Evolutionary conservation across 2,329 filamentous ascomycete genomes (phyloP), one percentile per base, ranked within the genome.

Genomic region (Colletotrichum liaoningense): DNA sequence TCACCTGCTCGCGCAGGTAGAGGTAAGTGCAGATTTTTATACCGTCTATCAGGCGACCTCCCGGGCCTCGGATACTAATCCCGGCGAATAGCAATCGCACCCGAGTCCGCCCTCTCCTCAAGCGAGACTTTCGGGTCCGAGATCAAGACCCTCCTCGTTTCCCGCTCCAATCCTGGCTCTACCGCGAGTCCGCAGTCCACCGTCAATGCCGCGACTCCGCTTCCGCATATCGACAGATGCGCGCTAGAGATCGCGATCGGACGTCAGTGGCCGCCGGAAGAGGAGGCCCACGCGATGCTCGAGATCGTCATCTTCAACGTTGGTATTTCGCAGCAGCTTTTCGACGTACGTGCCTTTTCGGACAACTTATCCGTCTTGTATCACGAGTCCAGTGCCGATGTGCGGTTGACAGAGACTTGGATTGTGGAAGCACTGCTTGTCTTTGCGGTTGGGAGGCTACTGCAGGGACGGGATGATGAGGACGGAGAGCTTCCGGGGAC

Each of bases 281-380:
- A 71, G 5, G 72, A 71, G 22, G 72, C 72, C 3, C 57, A 74
- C 35, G 42, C 38, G 0, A 64, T 74, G 14, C 35, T 74, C 4
- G 68, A 72, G 2, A 30, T 67, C 8, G 63, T 72, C 0, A 19
- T 72, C 2, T 60, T 71, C n/a, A 60, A 71, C 8, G 67, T 74
- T 9, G 68, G 72, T 5, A 67, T 71, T n/a, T 74, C 63, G 22
- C 72, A 74, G 67, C 72, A 74, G 26, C 64, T 74, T 3, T 74
- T 74, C 12, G 72, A 74, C 16, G 63, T 67, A 2, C 67, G 72
- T 12, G 52, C 63, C 3, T 74, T 74, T 46, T 74, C 72, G n/a
- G 72, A 74, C 11, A 67, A 64, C n/a, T 52, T 74, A 1, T 64
- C 63, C 16, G 7, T 35, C 19, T 5, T 72, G 42, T 72, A 72